Percentiles rank a stretch among this genome's conserved stretches.
Conservation (phyloP, 768 basidiomycete genomes). For the Baorangia bicolor region DNA sequence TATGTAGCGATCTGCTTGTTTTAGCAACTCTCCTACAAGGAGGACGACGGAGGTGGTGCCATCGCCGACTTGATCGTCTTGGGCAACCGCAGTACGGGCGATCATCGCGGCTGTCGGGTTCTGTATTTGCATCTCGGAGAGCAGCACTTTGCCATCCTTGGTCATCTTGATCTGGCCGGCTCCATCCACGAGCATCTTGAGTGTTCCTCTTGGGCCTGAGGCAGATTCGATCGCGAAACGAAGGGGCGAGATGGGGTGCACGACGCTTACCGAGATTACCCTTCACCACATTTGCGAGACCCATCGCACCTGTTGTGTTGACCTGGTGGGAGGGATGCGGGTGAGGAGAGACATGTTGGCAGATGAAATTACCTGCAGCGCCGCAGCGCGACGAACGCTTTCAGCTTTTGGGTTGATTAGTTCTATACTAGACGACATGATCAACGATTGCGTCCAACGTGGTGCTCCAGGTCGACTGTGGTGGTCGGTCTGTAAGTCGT, state of each 20-base stretch:
- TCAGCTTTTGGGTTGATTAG: slow-evolving; percentile 97
- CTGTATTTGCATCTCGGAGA: slow-evolving; percentile 99
- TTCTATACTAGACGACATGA: slow-evolving; percentile 81
- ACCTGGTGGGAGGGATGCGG: slow-evolving; percentile 51
- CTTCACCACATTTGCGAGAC: slow-evolving; percentile 95
- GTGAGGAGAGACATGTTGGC: slow-evolving; percentile 17
- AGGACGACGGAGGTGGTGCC: slow-evolving; percentile 97
- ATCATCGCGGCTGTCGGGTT: slow-evolving; percentile 99
- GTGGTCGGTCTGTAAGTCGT: slow-evolving; percentile 12
- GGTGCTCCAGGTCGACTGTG: slow-evolving; percentile 15
- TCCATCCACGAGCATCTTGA: slow-evolving; percentile 99
- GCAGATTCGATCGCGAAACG: slow-evolving; percentile 25
- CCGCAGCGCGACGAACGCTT: slow-evolving; percentile 85
- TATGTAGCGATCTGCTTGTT: slow-evolving; percentile 97
- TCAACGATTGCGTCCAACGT: slow-evolving; percentile 23
- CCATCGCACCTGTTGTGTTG: slow-evolving; percentile 92
- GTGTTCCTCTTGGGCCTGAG: slow-evolving; percentile 90
- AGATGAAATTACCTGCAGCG: slow-evolving; percentile 69
- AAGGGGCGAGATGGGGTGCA: slow-evolving; percentile 13
- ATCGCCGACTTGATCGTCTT: slow-evolving; percentile 99
- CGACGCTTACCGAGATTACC: slow-evolving; percentile 81
- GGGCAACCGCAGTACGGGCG: slow-evolving; percentile 95
- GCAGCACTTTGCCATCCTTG: slow-evolving; percentile 97
- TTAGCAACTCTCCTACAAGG: slow-evolving; percentile 91
- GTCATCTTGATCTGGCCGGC: slow-evolving; percentile 99